These are phyloP conservation scores for Phalaenopsis aphrodite DNA, from an alignment of 106 monocot genomes.

Conservation along the genomic window DNA sequence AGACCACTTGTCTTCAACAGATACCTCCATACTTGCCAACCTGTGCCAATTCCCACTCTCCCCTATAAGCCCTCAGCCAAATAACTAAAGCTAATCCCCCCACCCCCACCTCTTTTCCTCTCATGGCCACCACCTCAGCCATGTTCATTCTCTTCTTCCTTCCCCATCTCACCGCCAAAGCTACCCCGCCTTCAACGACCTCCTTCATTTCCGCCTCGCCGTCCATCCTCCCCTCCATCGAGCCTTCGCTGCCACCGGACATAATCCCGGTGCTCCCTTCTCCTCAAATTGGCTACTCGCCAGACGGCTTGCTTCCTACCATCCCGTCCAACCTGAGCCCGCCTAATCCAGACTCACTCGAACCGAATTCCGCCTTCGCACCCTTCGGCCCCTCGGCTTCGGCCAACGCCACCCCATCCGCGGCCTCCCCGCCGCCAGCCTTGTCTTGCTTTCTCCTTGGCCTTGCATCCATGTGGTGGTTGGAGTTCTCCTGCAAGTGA, in stretches of 20 bases:
- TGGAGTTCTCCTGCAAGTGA: background rate
- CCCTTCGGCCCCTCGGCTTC: constrained; percentile 14
- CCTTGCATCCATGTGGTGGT: constrained; percentile 5
- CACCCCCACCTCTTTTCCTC: background rate
- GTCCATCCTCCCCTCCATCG: constrained; percentile 13
- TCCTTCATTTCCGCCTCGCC: constrained; percentile 34
- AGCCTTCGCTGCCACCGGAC: constrained; percentile 33
- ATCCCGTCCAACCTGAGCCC: constrained; percentile 50
- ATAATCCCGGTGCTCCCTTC: constrained; percentile 37
- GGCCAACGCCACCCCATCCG: background rate
- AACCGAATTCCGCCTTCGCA: constrained; percentile 28
- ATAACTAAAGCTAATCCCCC: too few relatives aligned
- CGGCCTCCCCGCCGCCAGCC: background rate
- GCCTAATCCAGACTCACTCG: constrained; percentile 36
- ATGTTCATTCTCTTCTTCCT: background rate
- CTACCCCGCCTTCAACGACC: background rate
- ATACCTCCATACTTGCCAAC: too few relatives aligned
- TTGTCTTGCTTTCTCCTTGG: background rate
- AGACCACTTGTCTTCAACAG: too few relatives aligned
- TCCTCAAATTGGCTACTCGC: constrained; percentile 6
- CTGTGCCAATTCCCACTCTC: background rate
- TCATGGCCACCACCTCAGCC: background rate
- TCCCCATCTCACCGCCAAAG: background rate
- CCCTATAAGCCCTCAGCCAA: background rate
- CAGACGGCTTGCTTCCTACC: constrained; percentile 23